Evolutionary conservation across 2,329 filamentous ascomycete species (phyloP).

Genomic region (Clonostachys chloroleuca): DNA sequence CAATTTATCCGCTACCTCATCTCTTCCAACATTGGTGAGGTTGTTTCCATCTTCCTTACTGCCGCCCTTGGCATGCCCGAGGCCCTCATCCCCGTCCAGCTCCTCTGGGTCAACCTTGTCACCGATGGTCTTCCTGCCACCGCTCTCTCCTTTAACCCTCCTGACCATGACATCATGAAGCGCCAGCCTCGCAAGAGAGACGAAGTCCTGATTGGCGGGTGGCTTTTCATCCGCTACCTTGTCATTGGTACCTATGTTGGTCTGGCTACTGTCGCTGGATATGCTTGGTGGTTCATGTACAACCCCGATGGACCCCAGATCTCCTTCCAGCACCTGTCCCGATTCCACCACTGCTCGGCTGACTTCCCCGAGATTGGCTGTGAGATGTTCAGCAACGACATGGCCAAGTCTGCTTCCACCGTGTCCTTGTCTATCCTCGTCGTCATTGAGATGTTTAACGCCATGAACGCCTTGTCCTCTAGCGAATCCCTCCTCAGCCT

Average conservation of each 20-base stretch:
- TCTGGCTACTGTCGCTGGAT: conserved; percentile 89
- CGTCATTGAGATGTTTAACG: conserved; percentile 99
- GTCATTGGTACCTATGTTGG: conserved; percentile 95
- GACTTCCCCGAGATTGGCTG: conserved; percentile 89
- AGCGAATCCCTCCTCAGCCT: conserved; percentile 92
- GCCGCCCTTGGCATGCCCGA: conserved; percentile 97
- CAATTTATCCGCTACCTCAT: conserved; percentile 99
- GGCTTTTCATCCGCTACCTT: conserved; percentile 97
- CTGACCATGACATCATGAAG: conserved; percentile 98
- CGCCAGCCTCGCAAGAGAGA: conserved; percentile 87
- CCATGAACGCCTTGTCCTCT: conserved; percentile 94
- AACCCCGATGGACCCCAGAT: conserved; percentile 88
- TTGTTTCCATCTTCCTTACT: conserved; percentile 97
- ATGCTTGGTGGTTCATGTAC: conserved; percentile 99
- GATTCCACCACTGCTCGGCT: conserved; percentile 89
- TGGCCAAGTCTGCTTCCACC: conserved; percentile 86
- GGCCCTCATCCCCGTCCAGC: conserved; percentile 91
- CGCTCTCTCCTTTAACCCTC: conserved; percentile 93
- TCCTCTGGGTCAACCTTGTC: conserved; percentile 98
- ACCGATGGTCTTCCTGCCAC: conserved; percentile 96
- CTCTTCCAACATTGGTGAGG: conserved; percentile 98
- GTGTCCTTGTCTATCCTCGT: conserved; percentile 89
- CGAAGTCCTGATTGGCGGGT: conserved; percentile 86
- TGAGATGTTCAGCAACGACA: conserved; percentile 82
- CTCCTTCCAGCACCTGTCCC: conserved; percentile 79